Conservation (phyloP, 2,329 filamentous ascomycete genomes). For the Stemphylium lycopersici region DNA sequence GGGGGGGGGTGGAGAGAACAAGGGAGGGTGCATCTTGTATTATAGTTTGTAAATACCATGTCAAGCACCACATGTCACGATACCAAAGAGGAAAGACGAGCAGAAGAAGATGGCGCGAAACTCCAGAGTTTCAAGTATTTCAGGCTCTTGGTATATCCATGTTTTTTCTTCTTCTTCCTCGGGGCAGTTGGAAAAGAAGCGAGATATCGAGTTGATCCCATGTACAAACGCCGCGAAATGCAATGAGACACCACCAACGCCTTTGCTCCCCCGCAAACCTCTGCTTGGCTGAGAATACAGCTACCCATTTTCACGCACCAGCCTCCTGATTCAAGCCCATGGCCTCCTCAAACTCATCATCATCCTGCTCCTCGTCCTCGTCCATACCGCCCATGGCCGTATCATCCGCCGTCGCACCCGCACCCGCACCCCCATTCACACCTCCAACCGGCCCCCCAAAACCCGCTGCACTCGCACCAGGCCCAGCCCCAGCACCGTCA, state of each 20-base stretch:
- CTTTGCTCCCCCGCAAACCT: too few species aligned
- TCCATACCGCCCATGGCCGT: conserved; percentile 41
- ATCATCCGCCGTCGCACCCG: conserved; percentile 20
- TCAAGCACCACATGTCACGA: too few species aligned
- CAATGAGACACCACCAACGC: not conserved
- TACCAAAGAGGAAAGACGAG: too few species aligned
- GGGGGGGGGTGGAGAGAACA: too few species aligned
- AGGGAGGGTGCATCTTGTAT: not conserved
- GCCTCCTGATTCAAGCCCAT: conserved; percentile 33
- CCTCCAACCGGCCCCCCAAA: conserved; percentile 37
- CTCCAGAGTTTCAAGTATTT: too few species aligned
- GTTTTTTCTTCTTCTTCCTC: too few species aligned
- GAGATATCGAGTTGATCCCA: too few species aligned
- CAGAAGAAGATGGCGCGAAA: too few species aligned
- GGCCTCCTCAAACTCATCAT: conserved; percentile 54
- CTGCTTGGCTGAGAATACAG: too few species aligned
- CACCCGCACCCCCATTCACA: conserved; percentile 23
- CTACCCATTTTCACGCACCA: not conserved
- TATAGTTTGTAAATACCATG: not conserved
- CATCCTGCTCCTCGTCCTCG: conserved; percentile 48
- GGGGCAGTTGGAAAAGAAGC: too few species aligned
- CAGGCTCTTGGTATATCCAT: too few species aligned
- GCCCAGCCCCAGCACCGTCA: conserved; percentile 3
- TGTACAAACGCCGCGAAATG: conserved; percentile 1
- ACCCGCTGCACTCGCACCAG: conserved; percentile 42